Percentiles rank a stretch among this genome's conserved stretches.
Evolutionary conservation across 768 basidiomycete genomes (phyloP).

Genomic region (Fistulinella prunicolor): DNA sequence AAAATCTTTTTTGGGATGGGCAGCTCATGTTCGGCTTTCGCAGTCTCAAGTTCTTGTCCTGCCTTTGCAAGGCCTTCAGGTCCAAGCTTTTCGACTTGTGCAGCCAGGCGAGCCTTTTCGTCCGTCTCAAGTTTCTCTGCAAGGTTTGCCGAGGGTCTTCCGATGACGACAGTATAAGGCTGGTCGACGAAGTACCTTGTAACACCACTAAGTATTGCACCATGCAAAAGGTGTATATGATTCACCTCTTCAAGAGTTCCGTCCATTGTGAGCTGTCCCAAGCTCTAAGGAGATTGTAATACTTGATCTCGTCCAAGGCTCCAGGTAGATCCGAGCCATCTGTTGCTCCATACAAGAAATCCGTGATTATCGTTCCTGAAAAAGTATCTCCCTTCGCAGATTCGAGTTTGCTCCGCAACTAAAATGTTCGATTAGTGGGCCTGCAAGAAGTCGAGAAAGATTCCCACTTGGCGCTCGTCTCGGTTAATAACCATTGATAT

Average conservation of each 20-base stretch:
- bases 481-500: slow-evolving; percentile 85
- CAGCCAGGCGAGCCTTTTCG: slow-evolving; percentile 73
- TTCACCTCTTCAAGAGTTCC: slow-evolving; percentile 68
- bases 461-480: slow-evolving; percentile 78
- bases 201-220: slow-evolving; percentile 7
- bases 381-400: slow-evolving; percentile 81
- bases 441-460: background rate
- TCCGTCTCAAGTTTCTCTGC: slow-evolving; percentile 77
- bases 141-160: slow-evolving; percentile 84
- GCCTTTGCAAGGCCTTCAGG: slow-evolving; percentile 75
- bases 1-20: slow-evolving; percentile 82
- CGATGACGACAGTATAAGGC: slow-evolving; percentile 71
- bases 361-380: slow-evolving; percentile 67
- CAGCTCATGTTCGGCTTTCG: slow-evolving; percentile 82
- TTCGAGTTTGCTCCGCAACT: slow-evolving; percentile 84
- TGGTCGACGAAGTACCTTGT: slow-evolving; percentile 76
- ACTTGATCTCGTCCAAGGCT: slow-evolving; percentile 75
- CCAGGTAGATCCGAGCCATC: slow-evolving; percentile 76
- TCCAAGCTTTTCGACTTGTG: slow-evolving; percentile 69
- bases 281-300: slow-evolving; percentile 60
- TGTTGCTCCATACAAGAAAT: slow-evolving; percentile 82
- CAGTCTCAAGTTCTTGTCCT: slow-evolving; percentile 64
- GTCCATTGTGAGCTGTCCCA: slow-evolving; percentile 83
- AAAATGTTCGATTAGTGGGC: slow-evolving; percentile 3
- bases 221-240: slow-evolving; percentile 9